These are phyloP conservation scores for Ramularia endophylla DNA, from an alignment of 2,329 filamentous ascomycete species.

Conservation along the genomic window DNA sequence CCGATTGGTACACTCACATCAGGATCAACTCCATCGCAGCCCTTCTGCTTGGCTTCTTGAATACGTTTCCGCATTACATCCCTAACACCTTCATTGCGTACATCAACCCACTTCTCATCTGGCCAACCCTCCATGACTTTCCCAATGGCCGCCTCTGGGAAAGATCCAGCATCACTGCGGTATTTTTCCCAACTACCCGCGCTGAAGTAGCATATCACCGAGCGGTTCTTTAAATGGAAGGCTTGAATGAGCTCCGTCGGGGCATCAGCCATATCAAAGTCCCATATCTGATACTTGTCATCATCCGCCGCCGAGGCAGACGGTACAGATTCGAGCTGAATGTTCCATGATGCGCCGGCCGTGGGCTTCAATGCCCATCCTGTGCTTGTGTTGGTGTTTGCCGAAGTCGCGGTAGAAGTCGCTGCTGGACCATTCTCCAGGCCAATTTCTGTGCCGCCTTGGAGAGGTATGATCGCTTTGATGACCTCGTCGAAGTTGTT, in stretches of 20 bases:
- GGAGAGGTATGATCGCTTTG: too few species aligned
- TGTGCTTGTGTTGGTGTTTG: too few species aligned
- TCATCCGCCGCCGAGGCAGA: slow-evolving; percentile 2
- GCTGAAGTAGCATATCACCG: slow-evolving; percentile 69
- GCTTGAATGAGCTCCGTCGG: slow-evolving; percentile 1
- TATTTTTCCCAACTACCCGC: slow-evolving; percentile 65
- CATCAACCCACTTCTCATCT: slow-evolving; percentile 61
- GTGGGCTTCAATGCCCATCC: slow-evolving; percentile 6
- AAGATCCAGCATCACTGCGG: slow-evolving; percentile 57
- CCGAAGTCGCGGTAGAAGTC: too few species aligned
- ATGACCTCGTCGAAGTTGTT: too few species aligned
- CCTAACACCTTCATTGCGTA: slow-evolving; percentile 52
- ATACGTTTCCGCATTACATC: slow-evolving; percentile 59
- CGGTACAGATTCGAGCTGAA: slow-evolving; percentile 9
- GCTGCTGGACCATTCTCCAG: too few species aligned
- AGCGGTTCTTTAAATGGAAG: slow-evolving; percentile 10
- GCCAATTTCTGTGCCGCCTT: too few species aligned
- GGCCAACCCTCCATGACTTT: slow-evolving; percentile 57
- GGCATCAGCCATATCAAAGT: slow-evolving; percentile 11
- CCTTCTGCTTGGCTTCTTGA: slow-evolving; percentile 45
- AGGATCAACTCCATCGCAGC: slow-evolving; percentile 35
- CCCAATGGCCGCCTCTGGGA: slow-evolving; percentile 52
- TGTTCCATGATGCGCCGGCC: slow-evolving; percentile 14
- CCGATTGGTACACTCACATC: slow-evolving; percentile 15
- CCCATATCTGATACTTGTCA: slow-evolving; percentile 9